phyloP scores from a whole-genome alignment of 139 green algal species.

The Closterium sp. region DNA sequence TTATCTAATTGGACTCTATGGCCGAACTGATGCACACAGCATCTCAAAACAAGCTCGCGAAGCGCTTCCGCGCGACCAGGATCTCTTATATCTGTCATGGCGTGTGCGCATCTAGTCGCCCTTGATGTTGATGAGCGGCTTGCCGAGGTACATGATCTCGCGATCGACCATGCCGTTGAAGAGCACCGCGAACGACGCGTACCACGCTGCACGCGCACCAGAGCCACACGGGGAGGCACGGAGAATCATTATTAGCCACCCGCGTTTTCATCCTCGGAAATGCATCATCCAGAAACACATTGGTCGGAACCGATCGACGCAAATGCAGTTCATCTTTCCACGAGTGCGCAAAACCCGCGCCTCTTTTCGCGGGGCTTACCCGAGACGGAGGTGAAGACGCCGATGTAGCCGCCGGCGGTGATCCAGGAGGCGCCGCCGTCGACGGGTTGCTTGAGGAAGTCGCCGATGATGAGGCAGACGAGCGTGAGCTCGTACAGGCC shows the following conservation, averaged over 20 bases:
- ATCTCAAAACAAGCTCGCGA: too few relatives aligned
- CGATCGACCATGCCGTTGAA: background rate
- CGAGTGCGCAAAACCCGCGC: too few relatives aligned
- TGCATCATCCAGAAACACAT: too few relatives aligned
- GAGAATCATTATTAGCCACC: too few relatives aligned
- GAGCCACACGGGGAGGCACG: too few relatives aligned
- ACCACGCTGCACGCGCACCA: background rate
- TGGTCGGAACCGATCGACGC: too few relatives aligned
- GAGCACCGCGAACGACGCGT: background rate
- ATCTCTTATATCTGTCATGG: too few relatives aligned
- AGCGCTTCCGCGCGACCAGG: too few relatives aligned
- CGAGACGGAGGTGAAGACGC: background rate
- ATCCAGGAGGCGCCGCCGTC: background rate
- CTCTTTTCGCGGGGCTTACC: background rate
- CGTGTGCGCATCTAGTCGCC: background rate
- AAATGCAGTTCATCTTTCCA: too few relatives aligned
- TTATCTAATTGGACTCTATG: too few relatives aligned
- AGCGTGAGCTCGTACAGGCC: background rate
- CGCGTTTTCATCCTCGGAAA: too few relatives aligned
- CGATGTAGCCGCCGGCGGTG: background rate
- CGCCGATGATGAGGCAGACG: background rate
- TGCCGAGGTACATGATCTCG: background rate
- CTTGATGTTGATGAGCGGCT: background rate
- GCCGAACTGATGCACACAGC: too few relatives aligned
- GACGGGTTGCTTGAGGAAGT: background rate